Evolutionary conservation across 345 rosid species (phyloP), one percentile per base, ranked within the genome.

Genomic region (Dovyalis caffra): DNA sequence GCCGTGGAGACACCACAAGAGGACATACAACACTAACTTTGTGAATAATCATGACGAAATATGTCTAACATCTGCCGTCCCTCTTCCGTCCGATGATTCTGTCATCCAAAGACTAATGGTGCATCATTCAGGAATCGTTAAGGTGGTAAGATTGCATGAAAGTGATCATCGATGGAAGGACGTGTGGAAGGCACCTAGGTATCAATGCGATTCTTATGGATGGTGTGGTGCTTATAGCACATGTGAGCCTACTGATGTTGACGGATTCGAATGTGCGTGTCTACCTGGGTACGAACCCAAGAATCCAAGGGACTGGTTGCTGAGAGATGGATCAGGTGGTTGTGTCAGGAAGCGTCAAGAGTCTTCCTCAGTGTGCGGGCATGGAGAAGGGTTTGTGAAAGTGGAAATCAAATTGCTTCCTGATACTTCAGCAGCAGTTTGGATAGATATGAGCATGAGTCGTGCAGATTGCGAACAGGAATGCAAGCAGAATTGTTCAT

Each of bases 91-190:
- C n/a, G n/a, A n/a, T n/a, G n/a, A n/a, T n/a, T n/a, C n/a, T n/a
- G n/a, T n/a, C n/a, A n/a, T n/a, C n/a, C 33, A 1, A 11, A 60
- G 5, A 60, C 0, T 60, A 10, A n/a, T 7, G 4, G 29, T 10
- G 1, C 31, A 60, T 28, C 29, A 60, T 2, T 11, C 64, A 60
- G 64, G 64, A 60, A 9, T 0, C 11, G 1, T 25, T 10, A 10
- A n/a, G 3, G 0, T 82, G 85, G 85, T 65, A 65, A 4, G 43
- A 73, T n/a, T n/a, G n/a, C n/a, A n/a, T n/a, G n/a, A n/a, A 23
- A 69, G 2, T 0, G 51, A 53, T 1, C 2, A 4, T 1, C n/a
- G 21, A 2, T 82, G 80, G 80, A 45, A 11, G 28, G 66, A 16
- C 0, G n/a, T 28, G 47, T 45, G 32, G 72, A 5, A 21, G 8